Conservation (phyloP, 225 moss, liverwort and hornwort species). For the Bryoerythrophyllum caledonicum region DNA sequence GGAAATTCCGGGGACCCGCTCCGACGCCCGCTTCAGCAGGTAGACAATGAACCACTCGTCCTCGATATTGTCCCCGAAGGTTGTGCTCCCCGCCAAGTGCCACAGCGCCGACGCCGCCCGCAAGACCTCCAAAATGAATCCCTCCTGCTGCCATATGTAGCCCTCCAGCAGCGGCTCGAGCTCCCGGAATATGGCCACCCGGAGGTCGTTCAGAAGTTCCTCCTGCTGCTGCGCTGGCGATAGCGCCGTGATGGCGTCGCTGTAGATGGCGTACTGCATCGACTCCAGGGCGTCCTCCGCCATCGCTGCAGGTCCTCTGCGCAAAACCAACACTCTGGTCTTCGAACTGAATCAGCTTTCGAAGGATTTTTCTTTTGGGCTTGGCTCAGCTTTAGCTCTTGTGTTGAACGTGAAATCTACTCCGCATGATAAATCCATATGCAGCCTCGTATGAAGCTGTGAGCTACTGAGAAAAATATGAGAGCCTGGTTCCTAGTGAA, state of each 20-base stretch:
- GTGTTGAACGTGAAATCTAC: too few species aligned
- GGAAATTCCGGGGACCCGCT: conserved; percentile 45
- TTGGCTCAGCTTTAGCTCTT: too few species aligned
- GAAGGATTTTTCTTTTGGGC: too few species aligned
- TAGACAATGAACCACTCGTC: conserved; percentile 91
- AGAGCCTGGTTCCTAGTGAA: too few species aligned
- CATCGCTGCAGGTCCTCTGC: conserved; percentile 19
- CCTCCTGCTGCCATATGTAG: conserved; percentile 89
- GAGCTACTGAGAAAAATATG: too few species aligned
- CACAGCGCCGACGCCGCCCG: conserved; percentile 18
- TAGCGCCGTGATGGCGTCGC: conserved; percentile 19
- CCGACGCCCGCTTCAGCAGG: conserved; percentile 54
- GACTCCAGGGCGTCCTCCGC: conserved; percentile 41
- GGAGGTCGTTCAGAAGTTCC: conserved; percentile 45
- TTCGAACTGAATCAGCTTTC: neutral
- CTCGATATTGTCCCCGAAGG: conserved; percentile 86
- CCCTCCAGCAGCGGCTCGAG: conserved; percentile 48
- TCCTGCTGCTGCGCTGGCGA: neutral
- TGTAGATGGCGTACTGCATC: conserved; percentile 46
- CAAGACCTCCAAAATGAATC: conserved; percentile 63
- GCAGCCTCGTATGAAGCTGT: too few species aligned
- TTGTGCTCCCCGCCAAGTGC: conserved; percentile 64
- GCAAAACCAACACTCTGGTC: neutral
- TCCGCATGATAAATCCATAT: too few species aligned
- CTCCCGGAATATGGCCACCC: conserved; percentile 35